Evolutionary conservation across 257 asterid species (phyloP).

Genomic region (Thymus quinquecostatus): DNA sequence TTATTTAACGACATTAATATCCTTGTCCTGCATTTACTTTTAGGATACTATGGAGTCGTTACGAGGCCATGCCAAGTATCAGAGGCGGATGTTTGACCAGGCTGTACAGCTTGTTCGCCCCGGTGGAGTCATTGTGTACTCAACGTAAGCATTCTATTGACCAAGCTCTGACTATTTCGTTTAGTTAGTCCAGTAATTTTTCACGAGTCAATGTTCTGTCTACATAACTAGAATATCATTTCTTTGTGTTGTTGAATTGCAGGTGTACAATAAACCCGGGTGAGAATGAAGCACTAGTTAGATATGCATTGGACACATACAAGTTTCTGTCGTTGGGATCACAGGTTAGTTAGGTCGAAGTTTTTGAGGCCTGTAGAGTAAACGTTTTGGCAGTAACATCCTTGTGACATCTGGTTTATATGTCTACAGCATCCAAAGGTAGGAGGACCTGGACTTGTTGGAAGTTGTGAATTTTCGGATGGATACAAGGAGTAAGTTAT

Average conservation of each 20-base stretch:
- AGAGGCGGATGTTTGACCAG: constrained; percentile 91
- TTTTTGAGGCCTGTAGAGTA: neutral
- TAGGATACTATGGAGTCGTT: constrained; percentile 85
- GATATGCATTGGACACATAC: constrained; percentile 89
- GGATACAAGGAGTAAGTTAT: constrained; percentile 85
- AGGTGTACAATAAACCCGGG: constrained; percentile 99
- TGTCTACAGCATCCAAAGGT: constrained; percentile 78
- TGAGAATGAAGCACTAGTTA: constrained; percentile 93
- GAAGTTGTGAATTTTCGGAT: constrained; percentile 64
- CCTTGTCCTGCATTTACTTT: constrained; percentile 28
- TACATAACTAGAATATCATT: constrained; percentile 26
- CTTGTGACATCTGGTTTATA: constrained; percentile 26
- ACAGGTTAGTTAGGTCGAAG: constrained; percentile 75
- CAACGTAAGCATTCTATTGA: constrained; percentile 68
- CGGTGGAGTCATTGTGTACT: constrained; percentile 92
- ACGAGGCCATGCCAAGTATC: constrained; percentile 83
- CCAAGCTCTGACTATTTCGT: neutral
- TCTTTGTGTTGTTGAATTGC: constrained; percentile 34
- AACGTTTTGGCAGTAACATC: constrained; percentile 14
- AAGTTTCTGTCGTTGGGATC: constrained; percentile 81
- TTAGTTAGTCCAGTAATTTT: constrained; percentile 17
- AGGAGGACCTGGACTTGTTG: constrained; percentile 96
- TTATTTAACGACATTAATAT: neutral
- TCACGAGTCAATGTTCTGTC: constrained; percentile 1
- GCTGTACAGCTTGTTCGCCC: constrained; percentile 99